Evolutionary conservation across 2,329 filamentous ascomycete species (phyloP), one percentile per base, ranked within the genome.

Genomic region (Stemphylium lycopersici): DNA sequence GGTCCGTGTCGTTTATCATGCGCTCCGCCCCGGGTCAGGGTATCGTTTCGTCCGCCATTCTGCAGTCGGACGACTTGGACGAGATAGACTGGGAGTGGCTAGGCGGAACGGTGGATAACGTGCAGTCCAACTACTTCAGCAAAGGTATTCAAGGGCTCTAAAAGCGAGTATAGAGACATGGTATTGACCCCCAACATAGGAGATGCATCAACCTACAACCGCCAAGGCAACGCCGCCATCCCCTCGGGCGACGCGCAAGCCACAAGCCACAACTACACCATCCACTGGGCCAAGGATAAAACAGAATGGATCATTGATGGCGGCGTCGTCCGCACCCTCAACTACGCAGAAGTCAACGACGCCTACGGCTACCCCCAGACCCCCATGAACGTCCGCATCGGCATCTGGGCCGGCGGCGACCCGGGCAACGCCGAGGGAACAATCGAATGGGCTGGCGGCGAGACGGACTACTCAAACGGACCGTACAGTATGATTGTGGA

Each of bases 71-170:
- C 63, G 88, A 92, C 65, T 82, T 93, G 11, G 92, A 96, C 72
- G 91, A 96, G 76, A 87, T 96, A 37, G 92, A 96, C 70, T 93
- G 90, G 79, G 90, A 95, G 70, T 90, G 90, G 68, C 81, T 91
- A 52, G 90, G 90, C 39, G 82, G 82, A 51, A 87, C 90, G 68
- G 76, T 78, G 48, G 84, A 80, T 10, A 76, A 81, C 31, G 88
- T 84, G 5, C 82, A 90, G 65, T 87, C 84, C 62, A 93, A 93
- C 79, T 93, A 88, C 77, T 90, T 90, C n/a, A n/a, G n/a, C n/a
- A n/a, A n/a, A n/a, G n/a, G n/a, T n/a, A n/a, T n/a, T n/a, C n/a
- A n/a, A n/a, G n/a, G n/a, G n/a, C n/a, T n/a, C n/a, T n/a, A n/a
- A n/a, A n/a, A n/a, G n/a, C n/a, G n/a, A n/a, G n/a, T n/a, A n/a